phyloP scores from a whole-genome alignment of 306 rosid species.

The Malus fusca region DNA sequence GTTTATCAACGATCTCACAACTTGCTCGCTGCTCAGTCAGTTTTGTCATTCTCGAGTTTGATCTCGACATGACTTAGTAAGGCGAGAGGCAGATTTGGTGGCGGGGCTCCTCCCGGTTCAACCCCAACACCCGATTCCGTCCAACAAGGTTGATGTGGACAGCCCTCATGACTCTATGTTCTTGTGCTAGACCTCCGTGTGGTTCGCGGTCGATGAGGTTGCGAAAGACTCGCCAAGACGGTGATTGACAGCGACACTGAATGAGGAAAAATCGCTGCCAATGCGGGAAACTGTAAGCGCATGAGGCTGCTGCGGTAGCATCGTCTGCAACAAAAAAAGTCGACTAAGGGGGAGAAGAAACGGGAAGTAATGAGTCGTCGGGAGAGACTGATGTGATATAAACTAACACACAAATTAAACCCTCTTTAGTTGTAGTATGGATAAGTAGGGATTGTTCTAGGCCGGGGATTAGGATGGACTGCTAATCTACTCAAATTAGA shows the following conservation, averaged over 20 bases:
- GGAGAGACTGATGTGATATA: background rate
- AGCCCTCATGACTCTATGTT: constrained; percentile 9
- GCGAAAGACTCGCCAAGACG: constrained; percentile 22
- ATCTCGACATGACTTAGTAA: background rate
- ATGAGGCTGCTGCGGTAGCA: constrained; percentile 19
- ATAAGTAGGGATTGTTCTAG: too few relatives aligned
- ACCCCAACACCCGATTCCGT: background rate
- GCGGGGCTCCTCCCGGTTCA: constrained; percentile 8
- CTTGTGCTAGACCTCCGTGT: constrained; percentile 16
- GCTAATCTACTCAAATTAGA: too few relatives aligned
- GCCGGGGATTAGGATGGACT: too few relatives aligned
- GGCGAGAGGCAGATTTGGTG: constrained; percentile 11
- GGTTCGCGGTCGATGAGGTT: constrained; percentile 14
- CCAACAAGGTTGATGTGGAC: background rate
- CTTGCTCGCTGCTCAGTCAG: constrained; percentile 26
- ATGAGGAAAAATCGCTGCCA: constrained; percentile 32
- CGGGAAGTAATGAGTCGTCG: constrained; percentile 6
- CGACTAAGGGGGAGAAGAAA: too few relatives aligned
- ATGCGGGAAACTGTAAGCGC: constrained; percentile 47
- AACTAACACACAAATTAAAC: too few relatives aligned
- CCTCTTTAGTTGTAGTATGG: too few relatives aligned
- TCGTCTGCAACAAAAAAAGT: background rate
- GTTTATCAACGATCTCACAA: background rate
- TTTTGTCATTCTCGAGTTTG: constrained; percentile 10
- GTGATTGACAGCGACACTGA: constrained; percentile 22